Evolutionary conservation across 73 alveolate genomes (phyloP).

Genomic region (Uronychia setigera): DNA sequence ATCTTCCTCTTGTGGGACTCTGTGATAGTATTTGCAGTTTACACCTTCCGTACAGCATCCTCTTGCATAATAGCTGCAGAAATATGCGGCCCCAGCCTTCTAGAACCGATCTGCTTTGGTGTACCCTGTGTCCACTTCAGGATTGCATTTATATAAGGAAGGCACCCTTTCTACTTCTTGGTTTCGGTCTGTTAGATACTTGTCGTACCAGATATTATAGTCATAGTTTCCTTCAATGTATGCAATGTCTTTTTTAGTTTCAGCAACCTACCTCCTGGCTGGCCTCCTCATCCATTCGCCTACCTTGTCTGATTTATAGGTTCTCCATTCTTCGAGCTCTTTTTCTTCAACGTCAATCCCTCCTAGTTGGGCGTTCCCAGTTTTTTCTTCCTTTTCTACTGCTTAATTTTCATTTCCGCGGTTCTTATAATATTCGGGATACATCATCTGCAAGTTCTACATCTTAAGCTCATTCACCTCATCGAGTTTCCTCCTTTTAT

Average conservation of each 20-base stretch:
- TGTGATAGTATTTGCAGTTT: conserved; percentile 96
- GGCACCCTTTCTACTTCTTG: conserved; percentile 87
- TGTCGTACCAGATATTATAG: conserved; percentile 98
- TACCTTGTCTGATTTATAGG: conserved; percentile 54
- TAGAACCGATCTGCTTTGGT: conserved; percentile 95
- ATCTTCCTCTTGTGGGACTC: conserved; percentile 94
- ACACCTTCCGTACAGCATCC: conserved; percentile 99
- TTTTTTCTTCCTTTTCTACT: conserved; percentile 16
- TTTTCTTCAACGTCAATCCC: conserved; percentile 21
- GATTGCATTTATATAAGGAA: conserved; percentile 91
- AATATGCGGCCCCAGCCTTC: conserved; percentile 86
- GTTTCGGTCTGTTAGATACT: conserved; percentile 91
- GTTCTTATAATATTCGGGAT: conserved; percentile 56
- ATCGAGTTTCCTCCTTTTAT: conserved; percentile 16
- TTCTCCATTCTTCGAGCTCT: conserved; percentile 57
- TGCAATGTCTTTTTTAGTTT: conserved; percentile 88
- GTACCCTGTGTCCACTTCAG: conserved; percentile 96
- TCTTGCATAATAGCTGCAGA: conserved; percentile 92
- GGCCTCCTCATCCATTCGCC: conserved; percentile 91
- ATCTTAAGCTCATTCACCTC: conserved; percentile 39
- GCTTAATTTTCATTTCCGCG: conserved; percentile 48
- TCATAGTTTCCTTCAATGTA: conserved; percentile 98
- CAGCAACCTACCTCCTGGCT: conserved; percentile 93
- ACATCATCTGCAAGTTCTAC: conserved; percentile 37
- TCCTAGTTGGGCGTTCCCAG: no score